Percentiles rank a stretch among this genome's conserved stretches.
Conservation (phyloP, 495 filamentous ascomycete genomes). For the Trichoderma virens region DNA sequence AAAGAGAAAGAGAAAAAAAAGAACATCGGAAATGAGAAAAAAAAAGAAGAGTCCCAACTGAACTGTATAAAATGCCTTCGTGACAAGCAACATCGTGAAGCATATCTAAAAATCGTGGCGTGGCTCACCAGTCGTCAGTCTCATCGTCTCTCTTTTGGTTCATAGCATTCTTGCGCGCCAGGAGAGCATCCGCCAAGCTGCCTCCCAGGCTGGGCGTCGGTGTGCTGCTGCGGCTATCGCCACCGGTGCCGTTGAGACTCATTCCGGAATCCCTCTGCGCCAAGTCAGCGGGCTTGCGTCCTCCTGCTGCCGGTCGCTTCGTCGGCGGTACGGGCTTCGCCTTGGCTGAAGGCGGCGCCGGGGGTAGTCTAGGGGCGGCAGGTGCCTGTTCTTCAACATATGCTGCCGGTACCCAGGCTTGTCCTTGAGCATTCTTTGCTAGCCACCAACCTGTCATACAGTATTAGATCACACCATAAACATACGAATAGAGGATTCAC, state of each 20-base stretch:
- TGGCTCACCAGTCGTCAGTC: slow-evolving; percentile 48
- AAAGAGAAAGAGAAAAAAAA: not conserved
- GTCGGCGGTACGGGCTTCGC: slow-evolving; percentile 61
- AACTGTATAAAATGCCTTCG: not conserved
- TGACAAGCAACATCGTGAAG: slow-evolving; percentile 7
- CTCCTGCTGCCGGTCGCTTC: slow-evolving; percentile 64
- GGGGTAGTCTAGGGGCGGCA: slow-evolving; percentile 49
- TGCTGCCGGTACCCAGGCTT: slow-evolving; percentile 89
- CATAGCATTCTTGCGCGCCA: slow-evolving; percentile 55
- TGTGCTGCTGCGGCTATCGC: slow-evolving; percentile 60
- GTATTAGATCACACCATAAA: slow-evolving; percentile 18
- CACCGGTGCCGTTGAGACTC: slow-evolving; percentile 59
- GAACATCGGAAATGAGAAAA: not conserved
- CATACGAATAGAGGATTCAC: not conserved
- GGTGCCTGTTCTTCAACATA: slow-evolving; percentile 78
- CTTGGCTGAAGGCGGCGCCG: slow-evolving; percentile 44
- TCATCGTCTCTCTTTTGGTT: slow-evolving; percentile 70
- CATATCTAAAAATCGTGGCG: slow-evolving; percentile 1
- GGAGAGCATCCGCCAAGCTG: slow-evolving; percentile 74
- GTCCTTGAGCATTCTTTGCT: slow-evolving; percentile 59
- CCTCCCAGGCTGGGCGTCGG: slow-evolving; percentile 67
- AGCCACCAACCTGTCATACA: slow-evolving; percentile 79
- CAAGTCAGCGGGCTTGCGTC: slow-evolving; percentile 57
- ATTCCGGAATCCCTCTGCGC: slow-evolving; percentile 64
- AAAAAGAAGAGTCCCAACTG: not conserved